Evolutionary conservation across 2,329 filamentous ascomycete species (phyloP), one percentile per base, ranked within the genome.

Genomic region (Scorias spongiosa): DNA sequence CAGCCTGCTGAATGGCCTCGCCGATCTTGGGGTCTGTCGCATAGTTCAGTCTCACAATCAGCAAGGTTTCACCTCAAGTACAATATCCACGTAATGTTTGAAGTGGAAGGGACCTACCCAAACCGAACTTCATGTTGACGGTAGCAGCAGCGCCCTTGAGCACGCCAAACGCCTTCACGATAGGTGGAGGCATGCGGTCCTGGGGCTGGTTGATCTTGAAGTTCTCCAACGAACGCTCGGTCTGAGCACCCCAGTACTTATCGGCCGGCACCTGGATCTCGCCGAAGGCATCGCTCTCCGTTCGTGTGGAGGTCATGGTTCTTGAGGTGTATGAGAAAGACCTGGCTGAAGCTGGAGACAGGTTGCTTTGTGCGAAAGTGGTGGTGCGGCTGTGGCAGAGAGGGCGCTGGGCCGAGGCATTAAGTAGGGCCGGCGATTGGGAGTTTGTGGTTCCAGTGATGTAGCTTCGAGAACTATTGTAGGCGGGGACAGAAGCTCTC

Each of bases 151-250:
- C 91, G 52, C 88, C 89, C 77, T 98, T 98, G 53, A 98, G 75
- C 58, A 96, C 93, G 62, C 91, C 91, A 64, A 98, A 95, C 6
- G 91, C 91, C 66, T 80, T 81, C 59, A 96, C 73, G 56, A 98
- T 82, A 39, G 88, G 84, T 52, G 86, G 81, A 41, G 91, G 91
- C 88, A 96, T 96, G 64, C 91, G 87, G 64, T 98, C 91, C 69
- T 94, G 86, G 48, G 91, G 91, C 74, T 96, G 91, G 71, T 96
- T 96, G 78, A 98, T 96, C 66, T 82, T 83, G 76, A 98, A 98
- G 74, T 98, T 98, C 66, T 84, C 81, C 64, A 96, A 76, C 42
- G 89, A 96, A 54, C 89, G 81, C 75, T 95, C 83, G 44, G 89
- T 95, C 75, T 95, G 89, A 48, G 89, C 89, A 61, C 91, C 91